Percentiles rank a stretch among this genome's conserved stretches.
phyloP scores from a whole-genome alignment of 352 stramenopile species.

The Peronospora farinosa region DNA sequence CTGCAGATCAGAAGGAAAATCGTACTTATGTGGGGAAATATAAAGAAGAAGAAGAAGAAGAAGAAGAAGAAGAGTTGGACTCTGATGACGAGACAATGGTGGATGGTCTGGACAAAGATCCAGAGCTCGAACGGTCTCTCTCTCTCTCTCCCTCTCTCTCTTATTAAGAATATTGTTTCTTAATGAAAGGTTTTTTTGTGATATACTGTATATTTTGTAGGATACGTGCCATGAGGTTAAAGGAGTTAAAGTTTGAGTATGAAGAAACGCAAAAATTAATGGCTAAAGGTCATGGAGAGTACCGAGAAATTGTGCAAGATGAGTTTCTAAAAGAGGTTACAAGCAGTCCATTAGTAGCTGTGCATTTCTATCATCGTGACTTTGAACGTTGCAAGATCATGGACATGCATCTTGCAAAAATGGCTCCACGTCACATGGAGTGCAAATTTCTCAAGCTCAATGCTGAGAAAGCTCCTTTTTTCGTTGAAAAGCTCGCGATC shows the following conservation, averaged over 20 bases:
- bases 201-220: slow-evolving; percentile 18
- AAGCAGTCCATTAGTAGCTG: slow-evolving; percentile 64
- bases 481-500: slow-evolving; percentile 91
- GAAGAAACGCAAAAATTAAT: slow-evolving; percentile 55
- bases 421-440: slow-evolving; percentile 74
- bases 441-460: slow-evolving; percentile 94
- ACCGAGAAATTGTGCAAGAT: slow-evolving; percentile 91
- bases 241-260: slow-evolving; percentile 57
- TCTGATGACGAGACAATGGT: slow-evolving; percentile 60
- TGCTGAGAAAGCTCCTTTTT: slow-evolving; percentile 92
- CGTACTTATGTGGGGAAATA: slow-evolving; percentile 22
- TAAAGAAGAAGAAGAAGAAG: slow-evolving; percentile 24
- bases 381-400: slow-evolving; percentile 98
- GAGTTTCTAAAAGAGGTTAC: slow-evolving; percentile 95
- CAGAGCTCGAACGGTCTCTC: slow-evolving; percentile 56
- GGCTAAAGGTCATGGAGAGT: slow-evolving; percentile 73
- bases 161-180: neutral
- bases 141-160: neutral
- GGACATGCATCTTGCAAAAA: slow-evolving; percentile 81
- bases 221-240: slow-evolving; percentile 75
- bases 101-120: slow-evolving; percentile 72
- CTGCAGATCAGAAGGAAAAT: slow-evolving; percentile 23
- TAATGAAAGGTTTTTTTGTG: neutral
- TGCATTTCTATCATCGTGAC: slow-evolving; percentile 96
- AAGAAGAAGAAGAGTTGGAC: slow-evolving; percentile 29